phyloP scores from a whole-genome alignment of 257 asterid genomes.

The Penstemon eatonii region DNA sequence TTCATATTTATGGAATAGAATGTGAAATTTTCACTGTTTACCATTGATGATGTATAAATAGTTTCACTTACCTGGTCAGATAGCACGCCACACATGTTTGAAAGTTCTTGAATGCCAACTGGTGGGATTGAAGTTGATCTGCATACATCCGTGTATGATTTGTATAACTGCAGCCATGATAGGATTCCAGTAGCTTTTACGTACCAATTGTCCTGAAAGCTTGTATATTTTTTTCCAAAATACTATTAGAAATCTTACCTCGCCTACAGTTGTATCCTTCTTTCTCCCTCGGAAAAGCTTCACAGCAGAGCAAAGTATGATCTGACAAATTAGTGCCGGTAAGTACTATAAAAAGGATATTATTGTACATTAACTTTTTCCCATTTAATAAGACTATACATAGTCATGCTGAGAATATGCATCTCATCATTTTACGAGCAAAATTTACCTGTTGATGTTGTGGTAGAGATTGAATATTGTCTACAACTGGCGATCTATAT shows the following conservation, averaged over 20 bases:
- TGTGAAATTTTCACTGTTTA: neutral
- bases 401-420: conserved; percentile 1
- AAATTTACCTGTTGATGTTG: conserved; percentile 93
- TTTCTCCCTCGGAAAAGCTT: conserved; percentile 79
- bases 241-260: conserved; percentile 48
- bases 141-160: conserved; percentile 68
- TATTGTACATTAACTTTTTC: too few relatives aligned
- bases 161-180: conserved; percentile 62
- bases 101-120: conserved; percentile 70
- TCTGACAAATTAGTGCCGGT: conserved; percentile 40
- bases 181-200: conserved; percentile 13
- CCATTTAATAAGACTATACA: neutral
- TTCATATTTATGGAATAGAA: conserved; percentile 3
- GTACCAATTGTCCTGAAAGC: neutral
- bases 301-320: conserved; percentile 93
- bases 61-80: conserved; percentile 89
- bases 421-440: neutral
- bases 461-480: conserved; percentile 85
- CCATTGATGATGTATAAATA: neutral
- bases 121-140: conserved; percentile 82
- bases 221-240: neutral
- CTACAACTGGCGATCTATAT: conserved; percentile 74
- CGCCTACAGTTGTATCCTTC: conserved; percentile 85
- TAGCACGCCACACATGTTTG: conserved; percentile 85
- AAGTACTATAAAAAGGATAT: neutral